These are phyloP conservation scores for Cladobotryum protrusum DNA, from an alignment of 2,329 filamentous ascomycete species.

Conservation along the genomic window DNA sequence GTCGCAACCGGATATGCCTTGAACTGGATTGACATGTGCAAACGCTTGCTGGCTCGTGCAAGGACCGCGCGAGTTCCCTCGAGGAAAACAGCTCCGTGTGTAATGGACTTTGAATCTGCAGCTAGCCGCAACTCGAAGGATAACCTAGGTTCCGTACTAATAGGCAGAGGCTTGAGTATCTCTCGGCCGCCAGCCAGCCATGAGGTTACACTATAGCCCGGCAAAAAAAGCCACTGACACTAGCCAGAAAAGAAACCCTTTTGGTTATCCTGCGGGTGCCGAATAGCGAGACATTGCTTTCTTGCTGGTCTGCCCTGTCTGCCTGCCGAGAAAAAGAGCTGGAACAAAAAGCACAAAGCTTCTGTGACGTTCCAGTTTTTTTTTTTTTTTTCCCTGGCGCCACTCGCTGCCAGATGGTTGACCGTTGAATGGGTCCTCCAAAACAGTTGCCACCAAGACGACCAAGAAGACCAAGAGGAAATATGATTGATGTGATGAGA, in stretches of 20 bases:
- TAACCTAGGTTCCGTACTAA: not conserved
- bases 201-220: not conserved
- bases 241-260: not conserved
- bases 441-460: too few relatives aligned
- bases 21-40: slow-evolving; percentile 8
- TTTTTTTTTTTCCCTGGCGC: too few relatives aligned
- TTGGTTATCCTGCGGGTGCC: not conserved
- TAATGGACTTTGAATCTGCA: not conserved
- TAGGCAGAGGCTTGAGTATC: not conserved
- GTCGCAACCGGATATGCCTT: not conserved
- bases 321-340: not conserved
- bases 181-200: not conserved
- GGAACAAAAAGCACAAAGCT: not conserved
- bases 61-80: not conserved
- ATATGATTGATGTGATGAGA: too few relatives aligned
- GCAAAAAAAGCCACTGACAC: not conserved
- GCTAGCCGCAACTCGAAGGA: not conserved
- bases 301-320: not conserved
- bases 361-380: not conserved
- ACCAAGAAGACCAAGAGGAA: not conserved
- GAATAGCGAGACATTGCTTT: slow-evolving; percentile 7
- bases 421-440: too few relatives aligned
- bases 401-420: slow-evolving; percentile 1
- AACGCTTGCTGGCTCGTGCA: not conserved
- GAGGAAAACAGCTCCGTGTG: not conserved